phyloP scores from a whole-genome alignment of 768 basidiomycete genomes.

The Mycena indigotica region DNA sequence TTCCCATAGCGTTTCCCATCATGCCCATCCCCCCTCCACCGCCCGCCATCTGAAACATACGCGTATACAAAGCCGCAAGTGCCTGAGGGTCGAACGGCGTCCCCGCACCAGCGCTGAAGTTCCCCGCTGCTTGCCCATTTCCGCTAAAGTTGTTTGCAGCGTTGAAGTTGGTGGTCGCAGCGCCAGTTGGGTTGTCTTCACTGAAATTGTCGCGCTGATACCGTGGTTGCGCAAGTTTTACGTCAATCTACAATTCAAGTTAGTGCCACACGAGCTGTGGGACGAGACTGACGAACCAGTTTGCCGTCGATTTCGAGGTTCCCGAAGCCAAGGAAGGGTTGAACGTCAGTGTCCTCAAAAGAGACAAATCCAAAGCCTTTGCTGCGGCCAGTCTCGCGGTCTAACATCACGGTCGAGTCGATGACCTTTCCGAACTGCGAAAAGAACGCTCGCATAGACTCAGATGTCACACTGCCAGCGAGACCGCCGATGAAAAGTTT shows the following conservation, averaged over 20 bases:
- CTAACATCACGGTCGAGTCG: constrained; percentile 98
- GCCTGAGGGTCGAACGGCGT: constrained; percentile 90
- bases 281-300: constrained; percentile 57
- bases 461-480: constrained; percentile 88
- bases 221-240: constrained; percentile 93
- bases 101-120: constrained; percentile 27
- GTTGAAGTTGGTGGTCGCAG: constrained; percentile 28
- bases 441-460: constrained; percentile 92
- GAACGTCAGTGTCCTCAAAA: constrained; percentile 89
- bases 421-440: constrained; percentile 93
- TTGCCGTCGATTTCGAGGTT: constrained; percentile 95
- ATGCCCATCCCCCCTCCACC: constrained; percentile 49
- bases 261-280: not conserved
- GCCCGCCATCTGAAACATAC: constrained; percentile 88
- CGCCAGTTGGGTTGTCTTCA: constrained; percentile 42
- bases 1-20: constrained; percentile 31
- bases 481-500: constrained; percentile 97
- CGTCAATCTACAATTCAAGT: constrained; percentile 77
- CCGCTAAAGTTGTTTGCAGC: constrained; percentile 44
- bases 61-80: constrained; percentile 89
- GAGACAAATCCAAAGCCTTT: constrained; percentile 99
- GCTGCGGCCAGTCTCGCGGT: constrained; percentile 90
- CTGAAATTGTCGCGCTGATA: constrained; percentile 68
- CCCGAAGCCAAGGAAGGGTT: constrained; percentile 84
- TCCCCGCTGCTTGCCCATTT: constrained; percentile 7